Base-by-base conservation (phyloP, 2,329 filamentous ascomycete genomes). In the Nothophaeocryptopus gaeumannii region DNA sequence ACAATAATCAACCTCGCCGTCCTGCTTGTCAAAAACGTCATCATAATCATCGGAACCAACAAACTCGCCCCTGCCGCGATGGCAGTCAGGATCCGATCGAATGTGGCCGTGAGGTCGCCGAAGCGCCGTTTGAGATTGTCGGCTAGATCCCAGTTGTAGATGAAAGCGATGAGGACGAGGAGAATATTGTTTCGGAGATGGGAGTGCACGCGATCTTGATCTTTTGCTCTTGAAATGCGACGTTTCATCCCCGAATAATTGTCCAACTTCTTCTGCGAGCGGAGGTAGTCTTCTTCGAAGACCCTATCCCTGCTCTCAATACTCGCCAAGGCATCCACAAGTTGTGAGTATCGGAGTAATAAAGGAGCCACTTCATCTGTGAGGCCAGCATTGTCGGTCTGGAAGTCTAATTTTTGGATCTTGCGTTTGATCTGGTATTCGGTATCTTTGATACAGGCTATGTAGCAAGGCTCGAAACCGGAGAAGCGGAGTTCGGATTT, bases 1-100 rank as follows among this genome's bases (percentile, higher is more conserved):
- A 50, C 46, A 26, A 49, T 43, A 3, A 53, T 35, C 33, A 53
- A 37, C 30, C 50, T 45, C 37, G 45, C 45, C 10, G 46, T 50
- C 45, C 36, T 12, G 10, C 8, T 29, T 8, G 30, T 43, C n/a
- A 45, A 13, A 29, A 49, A 49, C 4, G 41, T 42, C 50, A 53
- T 53, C n/a, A 53, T 38, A 32, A 53, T 53, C 50, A 53, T 53
- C 8, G 50, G 50, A 3, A 53, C 50, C 11, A 53, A 38, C 9
- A 53, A 33, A 16, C 8, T 31, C 26, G 16, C 49, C 8, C 47
- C 50, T 8, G 45, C 50, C 5, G 26, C 40, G 8, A 53, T 20
- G 5, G 35, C 50, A 13, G 46, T 34, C 9, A 53, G 14, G 7
- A 53, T 13, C 13, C 50, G 34, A 31, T 53, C 50, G 2, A 53